Evolutionary conservation across 129 eudicot genomes (phyloP), one percentile per base, ranked within the genome.

Genomic region (Ambrosia artemisiifolia): DNA sequence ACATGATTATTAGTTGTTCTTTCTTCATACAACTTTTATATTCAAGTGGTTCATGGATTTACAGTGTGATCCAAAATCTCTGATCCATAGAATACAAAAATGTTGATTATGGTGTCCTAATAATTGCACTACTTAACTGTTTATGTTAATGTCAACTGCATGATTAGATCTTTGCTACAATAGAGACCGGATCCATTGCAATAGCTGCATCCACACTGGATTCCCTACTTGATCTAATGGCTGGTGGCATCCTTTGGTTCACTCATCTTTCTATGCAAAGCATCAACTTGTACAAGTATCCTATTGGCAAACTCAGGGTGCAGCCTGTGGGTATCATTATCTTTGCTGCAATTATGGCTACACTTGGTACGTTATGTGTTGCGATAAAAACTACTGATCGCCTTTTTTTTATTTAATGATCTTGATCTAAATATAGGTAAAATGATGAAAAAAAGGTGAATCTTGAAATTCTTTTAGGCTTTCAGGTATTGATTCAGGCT

Each of bases 231-330:
- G 98, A 92, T 84, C 87, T 93, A 40, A 77, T 93, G 87, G 98
- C 98, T 28, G 98, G 98, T 67, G 96, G 88, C 78, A 89, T 93
- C 54, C 96, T 93, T 59, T 93, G 98, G 98, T 89, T 93, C 79
- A 85, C 96, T 32, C 96, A 93, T 67, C 76, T 93, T 40, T 87
- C 96, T 3, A 89, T 89, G 98, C 89, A 87, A 72, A 87, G 55
- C 63, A 74, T 89, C 60, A 89, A 89, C 72, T 80, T 89, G 44
- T 93, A 93, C 28, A 89, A 87, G 55, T 93, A 93, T 64, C 98
- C 98, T 5, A 93, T 93, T 24, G 98, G 98, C 19, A 93, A 93
- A 72, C 72, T 93, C 74, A 80, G 98, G 63, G 96, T 89, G 36
- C 98, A 93, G 66, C 98, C 98, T 16, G 98, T 93, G 10, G 96